Evolutionary conservation across 306 rosid species (phyloP).

Genomic region (Astragalus glycyphyllos): DNA sequence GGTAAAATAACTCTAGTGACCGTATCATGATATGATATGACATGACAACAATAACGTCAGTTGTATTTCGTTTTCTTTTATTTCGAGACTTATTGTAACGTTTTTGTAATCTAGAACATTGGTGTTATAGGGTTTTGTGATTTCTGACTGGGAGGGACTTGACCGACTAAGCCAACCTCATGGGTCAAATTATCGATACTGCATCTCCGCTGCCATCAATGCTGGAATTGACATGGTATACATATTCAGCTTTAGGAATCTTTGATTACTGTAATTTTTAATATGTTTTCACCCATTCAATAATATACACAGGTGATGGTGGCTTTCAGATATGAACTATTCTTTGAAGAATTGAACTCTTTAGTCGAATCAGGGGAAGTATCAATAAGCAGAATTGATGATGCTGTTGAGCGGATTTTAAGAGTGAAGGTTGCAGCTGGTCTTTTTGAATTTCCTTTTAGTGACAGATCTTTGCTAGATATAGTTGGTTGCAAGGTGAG

Average conservation of each 20-base stretch:
- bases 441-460: constrained; percentile 73
- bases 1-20: constrained; percentile 50
- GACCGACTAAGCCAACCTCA: constrained; percentile 65
- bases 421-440: constrained; percentile 87
- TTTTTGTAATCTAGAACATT: constrained; percentile 26
- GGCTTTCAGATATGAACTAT: constrained; percentile 54
- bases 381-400: constrained; percentile 71
- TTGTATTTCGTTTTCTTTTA: constrained; percentile 5
- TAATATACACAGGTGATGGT: constrained; percentile 78
- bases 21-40: neutral
- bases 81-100: constrained; percentile 26
- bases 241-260: constrained; percentile 29
- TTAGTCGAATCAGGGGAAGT: constrained; percentile 73
- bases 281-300: constrained; percentile 25
- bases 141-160: constrained; percentile 87
- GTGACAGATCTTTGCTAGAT: constrained; percentile 74
- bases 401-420: constrained; percentile 82
- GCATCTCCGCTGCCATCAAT: constrained; percentile 70
- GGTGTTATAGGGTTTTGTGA: constrained; percentile 75
- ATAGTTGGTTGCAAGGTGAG: constrained; percentile 86
- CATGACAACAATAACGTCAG: too few relatives aligned
- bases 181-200: constrained; percentile 66
- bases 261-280: neutral
- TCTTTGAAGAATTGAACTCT: constrained; percentile 58
- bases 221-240: constrained; percentile 92